These are phyloP conservation scores for Cryphonectria japonica DNA, from an alignment of 2,329 filamentous ascomycete genomes.

Conservation along the genomic window DNA sequence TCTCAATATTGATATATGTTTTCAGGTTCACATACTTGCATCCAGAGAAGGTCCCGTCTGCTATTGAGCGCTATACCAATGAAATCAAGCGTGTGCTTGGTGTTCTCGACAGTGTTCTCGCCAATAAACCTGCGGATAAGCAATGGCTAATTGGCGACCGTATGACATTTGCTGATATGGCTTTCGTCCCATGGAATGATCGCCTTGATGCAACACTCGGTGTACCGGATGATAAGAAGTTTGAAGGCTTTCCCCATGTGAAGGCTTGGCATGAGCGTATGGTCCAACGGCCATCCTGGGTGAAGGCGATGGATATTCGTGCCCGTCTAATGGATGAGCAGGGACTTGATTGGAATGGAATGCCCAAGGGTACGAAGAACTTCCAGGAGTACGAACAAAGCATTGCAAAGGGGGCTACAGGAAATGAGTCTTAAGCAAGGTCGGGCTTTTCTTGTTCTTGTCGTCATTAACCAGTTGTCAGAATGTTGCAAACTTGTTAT, in stretches of 20 bases:
- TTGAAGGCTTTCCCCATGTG: slow-evolving; percentile 35
- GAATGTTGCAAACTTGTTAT: too few species aligned
- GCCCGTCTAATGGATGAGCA: slow-evolving; percentile 43
- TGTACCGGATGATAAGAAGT: slow-evolving; percentile 35
- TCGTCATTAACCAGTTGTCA: too few species aligned
- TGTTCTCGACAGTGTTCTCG: slow-evolving; percentile 33
- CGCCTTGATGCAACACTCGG: slow-evolving; percentile 27
- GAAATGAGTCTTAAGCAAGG: too few species aligned
- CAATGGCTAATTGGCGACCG: slow-evolving; percentile 36
- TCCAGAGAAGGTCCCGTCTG: slow-evolving; percentile 33
- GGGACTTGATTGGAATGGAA: slow-evolving; percentile 41
- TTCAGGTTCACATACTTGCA: slow-evolving; percentile 40
- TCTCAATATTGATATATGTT: neutral
- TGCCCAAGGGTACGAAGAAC: slow-evolving; percentile 41
- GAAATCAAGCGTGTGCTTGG: slow-evolving; percentile 34
- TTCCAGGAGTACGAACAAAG: slow-evolving; percentile 37
- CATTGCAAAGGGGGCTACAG: slow-evolving; percentile 27
- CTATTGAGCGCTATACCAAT: slow-evolving; percentile 33
- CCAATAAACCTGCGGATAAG: slow-evolving; percentile 25
- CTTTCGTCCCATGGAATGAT: slow-evolving; percentile 34
- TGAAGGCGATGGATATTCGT: slow-evolving; percentile 38
- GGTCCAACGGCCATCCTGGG: slow-evolving; percentile 40
- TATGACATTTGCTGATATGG: slow-evolving; percentile 34
- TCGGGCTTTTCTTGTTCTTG: too few species aligned
- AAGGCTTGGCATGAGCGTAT: slow-evolving; percentile 43